Percentiles rank a stretch among this genome's conserved stretches.
phyloP scores from a whole-genome alignment of 2,329 filamentous ascomycete genomes.

The Drechslerella dactyloides region DNA sequence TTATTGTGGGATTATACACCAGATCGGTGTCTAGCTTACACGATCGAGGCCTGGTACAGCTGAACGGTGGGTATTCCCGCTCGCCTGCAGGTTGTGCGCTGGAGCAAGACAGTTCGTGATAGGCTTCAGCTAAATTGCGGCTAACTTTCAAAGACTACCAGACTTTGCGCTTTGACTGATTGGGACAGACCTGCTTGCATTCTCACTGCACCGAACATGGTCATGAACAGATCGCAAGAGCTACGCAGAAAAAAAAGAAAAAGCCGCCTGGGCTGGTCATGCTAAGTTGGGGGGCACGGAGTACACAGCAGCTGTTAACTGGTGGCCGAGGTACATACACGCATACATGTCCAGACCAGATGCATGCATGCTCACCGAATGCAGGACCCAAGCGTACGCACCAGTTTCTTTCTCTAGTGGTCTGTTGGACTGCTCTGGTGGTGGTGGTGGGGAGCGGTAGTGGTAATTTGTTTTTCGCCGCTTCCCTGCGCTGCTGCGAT shows the following conservation, averaged over 20 bases:
- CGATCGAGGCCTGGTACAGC: slow-evolving; percentile 39
- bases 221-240: slow-evolving; percentile 34
- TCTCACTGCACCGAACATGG: slow-evolving; percentile 12
- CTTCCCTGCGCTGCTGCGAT: slow-evolving; percentile 8
- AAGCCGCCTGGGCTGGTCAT: not conserved
- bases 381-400: slow-evolving; percentile 25
- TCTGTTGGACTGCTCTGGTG: no score
- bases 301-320: slow-evolving; percentile 15
- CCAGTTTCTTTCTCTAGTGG: slow-evolving; percentile 6
- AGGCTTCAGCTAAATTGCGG: slow-evolving; percentile 45
- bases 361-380: slow-evolving; percentile 20
- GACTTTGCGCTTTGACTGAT: slow-evolving; percentile 34
- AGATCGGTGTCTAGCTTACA: slow-evolving; percentile 30
- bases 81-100: slow-evolving; percentile 32
- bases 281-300: slow-evolving; percentile 8
- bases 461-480: slow-evolving; percentile 44
- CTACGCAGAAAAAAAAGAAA: slow-evolving; percentile 7
- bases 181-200: slow-evolving; percentile 20
- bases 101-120: slow-evolving; percentile 40
- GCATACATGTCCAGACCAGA: not conserved
- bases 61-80: slow-evolving; percentile 50
- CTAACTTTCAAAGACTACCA: slow-evolving; percentile 18
- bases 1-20: slow-evolving; percentile 46
- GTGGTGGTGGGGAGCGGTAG: slow-evolving; percentile 3
- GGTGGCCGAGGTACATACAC: slow-evolving; percentile 15